Evolutionary conservation across 129 eudicot genomes (phyloP).

Genomic region (Pulicaria dysenterica): DNA sequence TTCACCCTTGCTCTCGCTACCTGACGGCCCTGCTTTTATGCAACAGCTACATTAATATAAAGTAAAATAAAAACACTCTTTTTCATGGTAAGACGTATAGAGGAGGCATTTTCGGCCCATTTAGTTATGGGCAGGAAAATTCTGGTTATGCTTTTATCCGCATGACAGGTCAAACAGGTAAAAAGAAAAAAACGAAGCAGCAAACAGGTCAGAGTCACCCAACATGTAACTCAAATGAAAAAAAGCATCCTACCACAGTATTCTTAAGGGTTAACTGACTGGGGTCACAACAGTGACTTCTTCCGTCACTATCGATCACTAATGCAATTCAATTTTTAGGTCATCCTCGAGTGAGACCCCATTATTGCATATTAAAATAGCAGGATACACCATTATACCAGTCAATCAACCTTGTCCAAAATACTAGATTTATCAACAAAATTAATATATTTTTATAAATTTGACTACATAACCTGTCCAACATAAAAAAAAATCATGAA

Average conservation of each 20-base stretch:
- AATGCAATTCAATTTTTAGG: not conserved
- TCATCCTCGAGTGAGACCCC: not conserved
- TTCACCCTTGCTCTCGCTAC: conserved; percentile 54
- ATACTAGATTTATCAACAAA: not conserved
- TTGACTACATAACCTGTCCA: not conserved
- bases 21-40: conserved; percentile 64
- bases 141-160: not conserved
- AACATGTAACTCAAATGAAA: not conserved
- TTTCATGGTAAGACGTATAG: not conserved
- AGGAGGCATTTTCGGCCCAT: not conserved
- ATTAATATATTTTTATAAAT: not conserved
- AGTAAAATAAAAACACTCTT: not conserved
- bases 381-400: not conserved
- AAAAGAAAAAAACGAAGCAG: no score
- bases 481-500: not conserved
- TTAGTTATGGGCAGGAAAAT: not conserved
- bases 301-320: not conserved
- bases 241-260: not conserved
- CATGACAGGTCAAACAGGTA: not conserved
- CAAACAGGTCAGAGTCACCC: not conserved
- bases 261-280: not conserved
- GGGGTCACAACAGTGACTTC: not conserved
- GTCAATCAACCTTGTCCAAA: not conserved
- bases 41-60: not conserved
- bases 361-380: not conserved